Evolutionary conservation across 208 protist species (phyloP), one percentile per base, ranked within the genome.

Genomic region (Novymonas esmeraldas): DNA sequence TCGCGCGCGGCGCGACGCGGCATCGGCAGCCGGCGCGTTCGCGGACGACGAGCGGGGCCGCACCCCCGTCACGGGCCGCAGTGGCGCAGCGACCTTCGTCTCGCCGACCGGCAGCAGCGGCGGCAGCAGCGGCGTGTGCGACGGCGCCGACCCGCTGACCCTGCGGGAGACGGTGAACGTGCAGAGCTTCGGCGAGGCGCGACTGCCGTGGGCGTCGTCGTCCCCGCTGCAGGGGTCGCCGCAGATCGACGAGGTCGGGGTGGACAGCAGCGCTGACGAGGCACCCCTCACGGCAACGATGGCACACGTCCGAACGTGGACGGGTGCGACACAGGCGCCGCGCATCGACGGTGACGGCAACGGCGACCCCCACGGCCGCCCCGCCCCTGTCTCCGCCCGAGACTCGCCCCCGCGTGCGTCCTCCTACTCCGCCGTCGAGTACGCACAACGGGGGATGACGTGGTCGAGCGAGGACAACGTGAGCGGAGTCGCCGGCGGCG

Each of bases 401-500:
- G n/a, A 55, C 11, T 44, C 42, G 14, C 64, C 70, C 11, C 22
- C 22, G 18, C 54, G 60, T 48, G 41, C 55, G 39, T 76, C 70
- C 6, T 65, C 59, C 6, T 64, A 54, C 38, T 69, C 62, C 6
- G 44, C 59, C 0, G 34, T 44, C 1, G 61, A 76, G 61, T 76
- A 70, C 31, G 62, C 22, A 31, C 41, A 60, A 33, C 59, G 68
- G 20, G 59, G 52, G n/a, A 44, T 49, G 44, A 38, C 20, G 31
- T 42, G 41, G 14, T 63, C n/a, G n/a, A n/a, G 46, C 54, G 54
- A 61, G 26, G 39, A 33, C 36, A 74, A 34, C 45, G 36, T 46
- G 13, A 2, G 51, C 13, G 46, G 56, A n/a, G 44, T n/a, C 7
- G 33, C 31, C 0, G 70, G 49, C 13, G 13, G 60, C 39, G 46